Percentiles rank a stretch among this genome's conserved stretches.
These are phyloP conservation scores for Vitis cinerea DNA, from an alignment of 164 flowering plant genomes.

Conservation along the genomic window DNA sequence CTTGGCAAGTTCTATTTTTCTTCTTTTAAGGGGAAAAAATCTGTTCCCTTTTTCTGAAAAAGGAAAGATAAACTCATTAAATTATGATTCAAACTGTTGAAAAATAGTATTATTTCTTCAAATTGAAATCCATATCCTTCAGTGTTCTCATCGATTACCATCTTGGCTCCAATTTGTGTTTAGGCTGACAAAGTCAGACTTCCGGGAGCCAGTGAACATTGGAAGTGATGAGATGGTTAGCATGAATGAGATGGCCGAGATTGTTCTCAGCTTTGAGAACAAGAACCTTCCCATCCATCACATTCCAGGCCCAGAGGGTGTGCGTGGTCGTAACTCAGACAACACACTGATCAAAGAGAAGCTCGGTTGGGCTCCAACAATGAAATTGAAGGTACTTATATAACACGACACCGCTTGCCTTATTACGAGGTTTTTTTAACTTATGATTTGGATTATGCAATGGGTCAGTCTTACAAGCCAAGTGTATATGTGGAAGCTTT, in stretches of 20 bases:
- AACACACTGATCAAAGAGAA: constrained; percentile 91
- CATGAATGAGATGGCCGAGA: constrained; percentile 99
- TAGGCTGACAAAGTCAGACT: constrained; percentile 93
- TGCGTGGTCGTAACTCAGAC: constrained; percentile 95
- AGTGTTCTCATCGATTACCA: background rate
- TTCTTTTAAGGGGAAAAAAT: too few relatives aligned
- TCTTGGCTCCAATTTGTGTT: constrained; percentile 11
- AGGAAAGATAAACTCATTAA: too few relatives aligned
- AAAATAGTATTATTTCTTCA: background rate
- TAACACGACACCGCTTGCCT: background rate
- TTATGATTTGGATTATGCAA: too few relatives aligned
- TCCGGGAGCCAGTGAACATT: constrained; percentile 91
- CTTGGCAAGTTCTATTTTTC: too few relatives aligned
- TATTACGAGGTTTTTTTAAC: too few relatives aligned
- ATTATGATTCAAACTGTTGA: too few relatives aligned
- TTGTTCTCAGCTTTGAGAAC: constrained; percentile 83
- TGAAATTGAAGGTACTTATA: constrained; percentile 75
- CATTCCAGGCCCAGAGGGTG: constrained; percentile 97
- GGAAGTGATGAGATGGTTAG: constrained; percentile 99
- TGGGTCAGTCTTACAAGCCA: too few relatives aligned
- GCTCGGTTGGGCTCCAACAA: constrained; percentile 96
- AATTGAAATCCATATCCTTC: background rate
- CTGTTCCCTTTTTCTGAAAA: too few relatives aligned
- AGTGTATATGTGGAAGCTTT: too few relatives aligned
- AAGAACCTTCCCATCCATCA: constrained; percentile 88